phyloP scores from a whole-genome alignment of 441 rosid species.

The Pelargonium myrrhifolium region DNA sequence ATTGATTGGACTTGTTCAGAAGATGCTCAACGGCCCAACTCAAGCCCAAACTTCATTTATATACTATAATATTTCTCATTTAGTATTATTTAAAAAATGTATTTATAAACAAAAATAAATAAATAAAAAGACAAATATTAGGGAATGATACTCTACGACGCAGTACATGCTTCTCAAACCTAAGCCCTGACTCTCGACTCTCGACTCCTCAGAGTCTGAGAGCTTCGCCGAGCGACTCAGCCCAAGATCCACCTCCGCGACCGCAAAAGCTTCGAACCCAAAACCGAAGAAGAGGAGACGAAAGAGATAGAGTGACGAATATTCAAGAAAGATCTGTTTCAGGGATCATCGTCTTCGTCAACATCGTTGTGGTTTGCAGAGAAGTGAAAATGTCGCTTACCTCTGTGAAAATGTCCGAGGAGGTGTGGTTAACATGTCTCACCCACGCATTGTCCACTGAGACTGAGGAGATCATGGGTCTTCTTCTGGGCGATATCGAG shows the following conservation, averaged over 20 bases:
- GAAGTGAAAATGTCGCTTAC: conserved; percentile 54
- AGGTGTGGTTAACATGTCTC: conserved; percentile 86
- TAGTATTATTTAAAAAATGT: too few relatives aligned
- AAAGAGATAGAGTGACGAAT: too few relatives aligned
- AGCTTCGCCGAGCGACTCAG: neutral
- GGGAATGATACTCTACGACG: too few relatives aligned
- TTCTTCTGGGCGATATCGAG: conserved; percentile 94
- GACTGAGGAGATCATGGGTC: conserved; percentile 98
- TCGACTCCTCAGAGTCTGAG: neutral
- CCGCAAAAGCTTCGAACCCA: neutral
- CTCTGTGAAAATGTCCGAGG: conserved; percentile 78
- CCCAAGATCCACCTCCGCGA: neutral
- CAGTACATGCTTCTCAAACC: neutral
- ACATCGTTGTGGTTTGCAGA: neutral
- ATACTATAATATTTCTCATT: too few relatives aligned
- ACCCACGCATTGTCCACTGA: conserved; percentile 96
- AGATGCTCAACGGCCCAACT: too few relatives aligned
- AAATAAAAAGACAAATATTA: too few relatives aligned
- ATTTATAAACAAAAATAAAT: too few relatives aligned
- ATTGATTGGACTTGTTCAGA: too few relatives aligned
- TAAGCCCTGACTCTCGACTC: neutral
- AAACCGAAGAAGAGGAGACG: too few relatives aligned
- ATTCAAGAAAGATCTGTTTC: too few relatives aligned
- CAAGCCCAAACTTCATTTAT: too few relatives aligned
- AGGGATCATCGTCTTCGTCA: neutral